A percentile compares a stretch with the other conserved stretches of the same genome.
Conservation (phyloP, 2,329 filamentous ascomycete genomes). For the Alternaria sp. region DNA sequence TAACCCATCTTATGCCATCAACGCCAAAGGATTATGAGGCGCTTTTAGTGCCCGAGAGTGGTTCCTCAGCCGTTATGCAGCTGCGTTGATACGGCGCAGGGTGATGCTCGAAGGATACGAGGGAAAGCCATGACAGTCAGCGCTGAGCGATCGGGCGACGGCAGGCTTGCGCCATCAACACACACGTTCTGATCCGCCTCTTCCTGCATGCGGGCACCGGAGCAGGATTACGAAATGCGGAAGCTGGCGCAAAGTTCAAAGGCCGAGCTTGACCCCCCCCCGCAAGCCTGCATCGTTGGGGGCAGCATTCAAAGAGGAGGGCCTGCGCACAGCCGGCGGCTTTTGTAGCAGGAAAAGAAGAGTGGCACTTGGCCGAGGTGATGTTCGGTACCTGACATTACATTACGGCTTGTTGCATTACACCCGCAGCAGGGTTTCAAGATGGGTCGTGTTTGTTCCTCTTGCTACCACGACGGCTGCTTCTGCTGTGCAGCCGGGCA, state of each 20-base stretch:
- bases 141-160: conserved; percentile 35
- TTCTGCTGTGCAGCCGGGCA: conserved; percentile 25
- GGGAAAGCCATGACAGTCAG: conserved; percentile 22
- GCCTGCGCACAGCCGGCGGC: conserved; percentile 13
- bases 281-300: conserved; percentile 9
- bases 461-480: conserved; percentile 19
- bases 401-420: conserved; percentile 26
- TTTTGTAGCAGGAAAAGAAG: conserved; percentile 8
- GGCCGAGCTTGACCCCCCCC: conserved; percentile 10
- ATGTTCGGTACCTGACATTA: conserved; percentile 22
- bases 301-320: conserved; percentile 4
- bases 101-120: conserved; percentile 26
- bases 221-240: conserved; percentile 26
- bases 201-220: conserved; percentile 11
- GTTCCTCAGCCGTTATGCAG: conserved; percentile 26
- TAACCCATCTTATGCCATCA: conserved; percentile 30
- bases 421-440: conserved; percentile 22
- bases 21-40: conserved; percentile 44
- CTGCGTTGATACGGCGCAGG: conserved; percentile 17
- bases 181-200: conserved; percentile 24
- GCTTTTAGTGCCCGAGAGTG: conserved; percentile 42
- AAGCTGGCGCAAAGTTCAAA: conserved; percentile 17
- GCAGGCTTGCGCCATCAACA: conserved; percentile 30
- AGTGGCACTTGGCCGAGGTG: conserved; percentile 16
- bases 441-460: conserved; percentile 26